Evolutionary conservation across 306 rosid genomes (phyloP).

Genomic region (Mucuna pruriens): DNA sequence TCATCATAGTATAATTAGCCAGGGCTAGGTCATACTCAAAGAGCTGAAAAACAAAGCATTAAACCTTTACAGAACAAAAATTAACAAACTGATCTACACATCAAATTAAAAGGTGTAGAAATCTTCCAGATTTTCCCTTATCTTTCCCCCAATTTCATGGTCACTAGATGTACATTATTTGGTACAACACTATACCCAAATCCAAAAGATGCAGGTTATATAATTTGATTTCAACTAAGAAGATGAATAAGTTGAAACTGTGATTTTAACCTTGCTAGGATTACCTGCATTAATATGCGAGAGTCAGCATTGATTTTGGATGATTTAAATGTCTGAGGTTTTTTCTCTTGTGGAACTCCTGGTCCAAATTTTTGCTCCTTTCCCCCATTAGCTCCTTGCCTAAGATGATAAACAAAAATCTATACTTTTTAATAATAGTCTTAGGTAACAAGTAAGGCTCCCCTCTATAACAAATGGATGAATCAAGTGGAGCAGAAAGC

Average conservation of each 20-base stretch:
- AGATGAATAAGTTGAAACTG: neutral
- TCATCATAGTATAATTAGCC: neutral
- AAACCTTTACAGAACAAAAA: constrained; percentile 22
- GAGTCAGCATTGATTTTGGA: constrained; percentile 46
- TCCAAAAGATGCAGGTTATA: constrained; percentile 12
- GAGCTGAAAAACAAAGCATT: neutral
- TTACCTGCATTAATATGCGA: constrained; percentile 56
- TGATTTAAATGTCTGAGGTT: constrained; percentile 38
- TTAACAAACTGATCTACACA: neutral
- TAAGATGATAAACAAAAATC: constrained; percentile 34
- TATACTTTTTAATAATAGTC: constrained; percentile 17
- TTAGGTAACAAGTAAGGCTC: constrained; percentile 13
- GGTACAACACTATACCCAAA: neutral
- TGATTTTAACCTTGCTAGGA: constrained; percentile 17
- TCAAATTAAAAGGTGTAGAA: neutral
- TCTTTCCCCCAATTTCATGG: neutral
- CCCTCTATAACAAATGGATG: constrained; percentile 15
- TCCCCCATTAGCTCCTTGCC: constrained; percentile 60
- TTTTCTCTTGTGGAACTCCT: constrained; percentile 60
- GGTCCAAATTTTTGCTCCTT: constrained; percentile 52
- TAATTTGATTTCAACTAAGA: constrained; percentile 13
- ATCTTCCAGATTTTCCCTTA: neutral
- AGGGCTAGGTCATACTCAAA: neutral
- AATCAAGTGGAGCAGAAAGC: neutral
- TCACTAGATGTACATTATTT: constrained; percentile 3